phyloP scores from a whole-genome alignment of 2,329 filamentous ascomycete genomes.

The Hypoxylon sp. region DNA sequence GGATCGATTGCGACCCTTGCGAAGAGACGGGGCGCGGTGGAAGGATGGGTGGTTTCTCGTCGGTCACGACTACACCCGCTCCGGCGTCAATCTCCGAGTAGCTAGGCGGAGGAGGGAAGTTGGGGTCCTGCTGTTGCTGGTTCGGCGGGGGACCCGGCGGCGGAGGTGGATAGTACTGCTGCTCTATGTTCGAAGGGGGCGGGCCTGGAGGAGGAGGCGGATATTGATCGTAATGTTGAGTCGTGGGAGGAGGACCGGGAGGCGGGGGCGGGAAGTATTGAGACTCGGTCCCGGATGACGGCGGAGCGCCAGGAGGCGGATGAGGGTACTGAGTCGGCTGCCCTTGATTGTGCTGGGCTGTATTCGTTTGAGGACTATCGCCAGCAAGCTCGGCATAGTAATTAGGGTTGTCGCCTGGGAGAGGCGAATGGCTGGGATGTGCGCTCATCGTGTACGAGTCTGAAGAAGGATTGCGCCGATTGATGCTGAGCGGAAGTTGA shows the following conservation, averaged over 20 bases:
- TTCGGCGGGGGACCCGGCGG: conserved; percentile 34
- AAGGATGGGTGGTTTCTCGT: conserved; percentile 40
- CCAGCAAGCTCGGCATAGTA: conserved; percentile 41
- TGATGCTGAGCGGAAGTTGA: background rate
- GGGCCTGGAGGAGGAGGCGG: conserved; percentile 37
- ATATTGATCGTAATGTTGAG: conserved; percentile 31
- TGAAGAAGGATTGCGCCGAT: background rate
- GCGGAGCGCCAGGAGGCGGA: conserved; percentile 23
- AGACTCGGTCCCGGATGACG: conserved; percentile 22
- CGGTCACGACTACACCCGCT: conserved; percentile 21
- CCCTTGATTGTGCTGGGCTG: conserved; percentile 15
- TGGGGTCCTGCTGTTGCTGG: conserved; percentile 16
- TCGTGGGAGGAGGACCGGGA: conserved; percentile 40
- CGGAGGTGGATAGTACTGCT: conserved; percentile 40
- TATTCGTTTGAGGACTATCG: conserved; percentile 29
- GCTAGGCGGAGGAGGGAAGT: conserved; percentile 40
- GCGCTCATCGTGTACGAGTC: conserved; percentile 31
- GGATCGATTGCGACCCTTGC: conserved; percentile 24
- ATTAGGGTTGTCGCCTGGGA: conserved; percentile 37
- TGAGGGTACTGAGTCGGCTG: conserved; percentile 26
- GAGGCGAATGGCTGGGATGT: conserved; percentile 32
- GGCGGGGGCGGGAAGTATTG: conserved; percentile 41
- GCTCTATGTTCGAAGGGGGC: conserved; percentile 30
- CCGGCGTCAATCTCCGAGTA: conserved; percentile 35
- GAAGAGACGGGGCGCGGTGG: conserved; percentile 40